phyloP scores from a whole-genome alignment of 371 early-diverging fungal genomes.

The Sporodiniella umbellata region DNA sequence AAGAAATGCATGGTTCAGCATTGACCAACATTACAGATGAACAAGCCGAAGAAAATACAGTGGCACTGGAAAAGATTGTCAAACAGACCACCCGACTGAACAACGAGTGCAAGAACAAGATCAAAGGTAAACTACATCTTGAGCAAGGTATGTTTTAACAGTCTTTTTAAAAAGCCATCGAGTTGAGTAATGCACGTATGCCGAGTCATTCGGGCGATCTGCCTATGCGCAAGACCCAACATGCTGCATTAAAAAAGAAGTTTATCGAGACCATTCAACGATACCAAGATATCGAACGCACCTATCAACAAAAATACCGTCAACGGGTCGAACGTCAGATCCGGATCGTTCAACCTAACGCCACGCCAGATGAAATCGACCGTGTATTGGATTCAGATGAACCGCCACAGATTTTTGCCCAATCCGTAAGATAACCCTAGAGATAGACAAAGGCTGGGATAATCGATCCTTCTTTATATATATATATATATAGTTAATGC shows the following conservation, averaged over 20 bases:
- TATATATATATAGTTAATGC: constrained; percentile 50
- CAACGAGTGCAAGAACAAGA: constrained; percentile 59
- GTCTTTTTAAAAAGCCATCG: constrained; percentile 41
- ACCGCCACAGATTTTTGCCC: constrained; percentile 75
- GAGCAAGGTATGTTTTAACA: neutral
- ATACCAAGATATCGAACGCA: constrained; percentile 75
- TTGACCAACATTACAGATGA: constrained; percentile 71
- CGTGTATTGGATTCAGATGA: constrained; percentile 67
- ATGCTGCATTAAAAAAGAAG: constrained; percentile 62
- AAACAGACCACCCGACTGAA: constrained; percentile 62
- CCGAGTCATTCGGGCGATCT: constrained; percentile 54
- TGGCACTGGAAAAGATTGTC: constrained; percentile 66
- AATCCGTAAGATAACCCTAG: constrained; percentile 51
- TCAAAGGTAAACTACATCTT: constrained; percentile 52
- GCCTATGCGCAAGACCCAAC: constrained; percentile 65
- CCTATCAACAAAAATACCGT: constrained; percentile 77
- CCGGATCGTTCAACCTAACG: constrained; percentile 79
- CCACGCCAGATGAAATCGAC: constrained; percentile 71
- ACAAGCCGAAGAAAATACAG: constrained; percentile 55
- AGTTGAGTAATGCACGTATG: constrained; percentile 49
- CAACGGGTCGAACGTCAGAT: constrained; percentile 79
- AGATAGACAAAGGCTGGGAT: too few species aligned
- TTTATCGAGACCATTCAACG: constrained; percentile 78
- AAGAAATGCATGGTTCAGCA: constrained; percentile 65
- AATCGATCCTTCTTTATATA: neutral